Evolutionary conservation across 805 yeast genomes (phyloP).

Genomic region (Kodamaea nitidulidarum): DNA sequence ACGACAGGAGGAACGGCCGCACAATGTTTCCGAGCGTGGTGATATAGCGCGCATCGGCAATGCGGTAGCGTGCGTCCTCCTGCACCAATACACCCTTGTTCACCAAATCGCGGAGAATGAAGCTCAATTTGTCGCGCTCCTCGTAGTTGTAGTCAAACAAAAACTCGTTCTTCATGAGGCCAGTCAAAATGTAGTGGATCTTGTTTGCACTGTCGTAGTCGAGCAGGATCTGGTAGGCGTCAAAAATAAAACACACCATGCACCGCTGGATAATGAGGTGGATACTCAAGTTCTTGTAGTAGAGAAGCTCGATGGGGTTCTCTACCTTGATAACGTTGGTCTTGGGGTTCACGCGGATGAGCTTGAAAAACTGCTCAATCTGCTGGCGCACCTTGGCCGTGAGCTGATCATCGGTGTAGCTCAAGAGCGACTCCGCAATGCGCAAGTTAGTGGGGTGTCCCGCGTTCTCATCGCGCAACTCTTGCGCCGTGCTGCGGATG

Average conservation of each 20-base stretch:
- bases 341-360: slow-evolving; percentile 20
- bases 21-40: slow-evolving; percentile 26
- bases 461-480: slow-evolving; percentile 20
- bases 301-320: slow-evolving; percentile 52
- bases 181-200: slow-evolving; percentile 32
- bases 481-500: slow-evolving; percentile 22
- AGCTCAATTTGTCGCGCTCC: slow-evolving; percentile 23
- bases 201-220: slow-evolving; percentile 19
- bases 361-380: slow-evolving; percentile 26
- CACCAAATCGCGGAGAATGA: slow-evolving; percentile 24
- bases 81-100: slow-evolving; percentile 13
- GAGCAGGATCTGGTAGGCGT: slow-evolving; percentile 3
- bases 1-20: slow-evolving; percentile 33
- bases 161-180: slow-evolving; percentile 39
- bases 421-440: slow-evolving; percentile 18
- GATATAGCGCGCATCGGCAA: slow-evolving; percentile 22
- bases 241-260: slow-evolving; percentile 35
- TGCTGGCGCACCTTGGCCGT: slow-evolving; percentile 21
- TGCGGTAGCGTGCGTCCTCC: slow-evolving; percentile 14
- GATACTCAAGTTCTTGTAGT: slow-evolving; percentile 54
- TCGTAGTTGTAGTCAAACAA: slow-evolving; percentile 39
- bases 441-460: slow-evolving; percentile 20
- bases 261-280: slow-evolving; percentile 53
- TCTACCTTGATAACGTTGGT: slow-evolving; percentile 31
- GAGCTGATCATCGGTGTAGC: slow-evolving; percentile 21